A percentile compares a stretch with the other conserved stretches of the same genome.
Conservation (phyloP, 345 rosid genomes). For the Heritiera littoralis region DNA sequence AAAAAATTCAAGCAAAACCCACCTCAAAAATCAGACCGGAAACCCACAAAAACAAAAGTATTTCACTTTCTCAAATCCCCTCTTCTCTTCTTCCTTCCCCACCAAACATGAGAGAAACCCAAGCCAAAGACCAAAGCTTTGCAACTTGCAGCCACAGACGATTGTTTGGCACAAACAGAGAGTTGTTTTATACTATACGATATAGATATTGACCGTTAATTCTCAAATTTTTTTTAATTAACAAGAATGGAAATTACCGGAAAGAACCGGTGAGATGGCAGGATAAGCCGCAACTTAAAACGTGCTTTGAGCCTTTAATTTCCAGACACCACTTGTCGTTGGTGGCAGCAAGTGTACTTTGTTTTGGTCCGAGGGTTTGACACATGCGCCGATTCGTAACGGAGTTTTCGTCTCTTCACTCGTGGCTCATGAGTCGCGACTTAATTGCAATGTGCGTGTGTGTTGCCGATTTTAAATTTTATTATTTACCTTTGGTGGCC, state of each 20-base stretch:
- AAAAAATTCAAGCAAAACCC: slow-evolving; percentile 25
- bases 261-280: slow-evolving; percentile 33
- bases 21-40: slow-evolving; percentile 13
- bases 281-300: slow-evolving; percentile 42
- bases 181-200: neutral
- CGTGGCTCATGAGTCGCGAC: slow-evolving; percentile 11
- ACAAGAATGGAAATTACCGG: slow-evolving; percentile 33
- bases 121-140: slow-evolving; percentile 18
- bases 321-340: slow-evolving; percentile 29
- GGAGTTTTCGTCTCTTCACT: neutral
- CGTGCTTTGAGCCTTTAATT: slow-evolving; percentile 43
- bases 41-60: slow-evolving; percentile 8
- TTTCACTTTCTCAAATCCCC: slow-evolving; percentile 24
- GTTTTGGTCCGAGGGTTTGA: neutral
- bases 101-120: slow-evolving; percentile 16
- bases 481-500: neutral
- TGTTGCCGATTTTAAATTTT: neutral
- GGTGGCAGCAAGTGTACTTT: neutral
- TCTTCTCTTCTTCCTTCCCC: neutral
- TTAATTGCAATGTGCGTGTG: neutral
- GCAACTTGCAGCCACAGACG: slow-evolving; percentile 14
- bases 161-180: neutral
- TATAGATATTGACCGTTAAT: slow-evolving; percentile 40
- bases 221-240: neutral
- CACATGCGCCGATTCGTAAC: slow-evolving; percentile 25